A percentile compares a stretch with the other conserved stretches of the same genome.
phyloP scores from a whole-genome alignment of 192 early-diverging fungal species.

The Cladochytrium replicatum region DNA sequence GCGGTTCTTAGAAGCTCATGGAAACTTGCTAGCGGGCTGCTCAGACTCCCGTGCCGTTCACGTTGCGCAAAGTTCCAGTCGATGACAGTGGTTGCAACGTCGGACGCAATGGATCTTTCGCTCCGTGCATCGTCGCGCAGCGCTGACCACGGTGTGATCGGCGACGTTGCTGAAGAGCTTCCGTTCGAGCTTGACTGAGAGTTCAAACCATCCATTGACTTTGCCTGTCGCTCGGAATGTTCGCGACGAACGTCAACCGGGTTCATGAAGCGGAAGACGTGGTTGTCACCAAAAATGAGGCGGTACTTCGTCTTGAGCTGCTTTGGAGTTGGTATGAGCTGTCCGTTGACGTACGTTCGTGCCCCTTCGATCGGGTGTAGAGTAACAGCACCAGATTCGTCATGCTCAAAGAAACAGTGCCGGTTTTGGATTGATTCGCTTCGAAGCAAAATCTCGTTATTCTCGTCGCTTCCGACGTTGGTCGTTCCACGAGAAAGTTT shows the following conservation, averaged over 20 bases:
- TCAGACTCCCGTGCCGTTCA: too few relatives aligned
- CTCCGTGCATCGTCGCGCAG: too few relatives aligned
- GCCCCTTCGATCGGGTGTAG: constrained; percentile 46
- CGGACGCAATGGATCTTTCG: too few relatives aligned
- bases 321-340: constrained; percentile 44
- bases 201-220: too few relatives aligned
- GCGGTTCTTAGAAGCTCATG: too few relatives aligned
- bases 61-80: constrained; percentile 72
- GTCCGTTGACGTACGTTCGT: constrained; percentile 72
- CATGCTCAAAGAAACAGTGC: constrained; percentile 59
- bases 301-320: constrained; percentile 62
- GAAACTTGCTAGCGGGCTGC: too few relatives aligned
- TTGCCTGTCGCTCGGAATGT: constrained; percentile 25
- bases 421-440: constrained; percentile 47
- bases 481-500: constrained; percentile 67
- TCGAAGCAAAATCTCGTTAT: constrained; percentile 48
- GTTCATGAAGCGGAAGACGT: constrained; percentile 78
- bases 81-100: constrained; percentile 15
- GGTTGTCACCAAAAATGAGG: constrained; percentile 68
- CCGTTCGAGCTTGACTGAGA: not conserved
- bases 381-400: constrained; percentile 44
- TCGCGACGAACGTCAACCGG: constrained; percentile 69
- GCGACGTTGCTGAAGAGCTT: not conserved
- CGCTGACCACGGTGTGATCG: too few relatives aligned
- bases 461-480: constrained; percentile 40